phyloP scores from a whole-genome alignment of 2,329 filamentous ascomycete genomes.

The Nothophoma quercina region DNA sequence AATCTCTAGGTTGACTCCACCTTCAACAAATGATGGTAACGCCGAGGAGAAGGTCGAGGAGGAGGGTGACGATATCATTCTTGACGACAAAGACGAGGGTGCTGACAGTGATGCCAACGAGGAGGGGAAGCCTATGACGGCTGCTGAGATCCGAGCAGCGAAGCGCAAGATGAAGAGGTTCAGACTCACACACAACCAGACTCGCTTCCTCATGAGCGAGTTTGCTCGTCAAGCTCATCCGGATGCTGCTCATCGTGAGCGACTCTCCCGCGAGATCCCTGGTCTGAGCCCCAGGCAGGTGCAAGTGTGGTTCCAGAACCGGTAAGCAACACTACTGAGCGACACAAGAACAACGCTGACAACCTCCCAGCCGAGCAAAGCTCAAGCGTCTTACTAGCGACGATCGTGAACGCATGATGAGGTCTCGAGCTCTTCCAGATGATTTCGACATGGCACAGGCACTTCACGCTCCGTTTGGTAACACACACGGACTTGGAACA shows the following conservation, averaged over 20 bases:
- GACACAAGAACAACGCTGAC: conserved; percentile 23
- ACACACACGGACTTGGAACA: conserved; percentile 54
- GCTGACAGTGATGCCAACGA: conserved; percentile 40
- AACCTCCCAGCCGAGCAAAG: conserved; percentile 61
- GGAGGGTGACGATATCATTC: conserved; percentile 46
- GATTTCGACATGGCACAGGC: conserved; percentile 68
- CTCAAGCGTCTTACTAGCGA: conserved; percentile 68
- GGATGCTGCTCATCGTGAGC: conserved; percentile 87
- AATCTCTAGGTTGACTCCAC: conserved; percentile 54
- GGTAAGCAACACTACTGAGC: conserved; percentile 63
- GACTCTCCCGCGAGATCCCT: conserved; percentile 87
- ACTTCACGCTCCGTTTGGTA: conserved; percentile 62
- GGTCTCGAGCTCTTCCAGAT: conserved; percentile 65
- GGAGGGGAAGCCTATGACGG: conserved; percentile 52
- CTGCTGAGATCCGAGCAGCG: conserved; percentile 57
- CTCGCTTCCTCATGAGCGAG: conserved; percentile 96
- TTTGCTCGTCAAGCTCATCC: conserved; percentile 95
- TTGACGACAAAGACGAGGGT: conserved; percentile 51
- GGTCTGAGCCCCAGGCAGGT: conserved; percentile 91
- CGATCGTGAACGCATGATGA: conserved; percentile 68
- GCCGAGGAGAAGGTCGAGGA: conserved; percentile 51
- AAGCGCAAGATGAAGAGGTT: conserved; percentile 76
- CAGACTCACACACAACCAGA: conserved; percentile 92
- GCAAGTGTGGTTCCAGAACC: conserved; percentile 98
- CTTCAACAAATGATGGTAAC: conserved; percentile 48